Percentiles rank a stretch among this genome's conserved stretches.
These are phyloP conservation scores for Venturiaceae sp. DNA, from an alignment of 2,329 filamentous ascomycete species.

Conservation along the genomic window DNA sequence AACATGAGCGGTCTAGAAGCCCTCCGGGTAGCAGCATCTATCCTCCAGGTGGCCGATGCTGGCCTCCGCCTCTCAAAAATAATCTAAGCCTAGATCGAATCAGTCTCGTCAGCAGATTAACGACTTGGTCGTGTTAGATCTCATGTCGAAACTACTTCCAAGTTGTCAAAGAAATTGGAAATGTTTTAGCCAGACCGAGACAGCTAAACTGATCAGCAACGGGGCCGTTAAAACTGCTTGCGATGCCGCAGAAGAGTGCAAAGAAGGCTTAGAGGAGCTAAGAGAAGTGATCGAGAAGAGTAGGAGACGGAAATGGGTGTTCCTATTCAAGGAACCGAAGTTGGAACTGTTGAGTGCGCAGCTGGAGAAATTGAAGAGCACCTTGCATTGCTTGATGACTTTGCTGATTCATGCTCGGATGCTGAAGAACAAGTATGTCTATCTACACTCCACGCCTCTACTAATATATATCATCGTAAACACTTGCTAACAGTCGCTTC, in stretches of 20 bases:
- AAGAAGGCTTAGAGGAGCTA: neutral
- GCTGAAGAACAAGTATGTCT: neutral
- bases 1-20: neutral
- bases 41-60: neutral
- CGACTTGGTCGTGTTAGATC: neutral
- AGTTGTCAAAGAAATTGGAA: neutral
- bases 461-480: no score
- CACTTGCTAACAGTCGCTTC: no score
- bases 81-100: no score
- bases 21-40: neutral
- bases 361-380: slow-evolving; percentile 4
- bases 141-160: neutral
- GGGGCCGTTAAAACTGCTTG: neutral
- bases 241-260: neutral
- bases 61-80: neutral
- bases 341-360: neutral
- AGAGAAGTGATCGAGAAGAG: neutral
- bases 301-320: neutral
- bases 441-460: no score
- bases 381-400: slow-evolving; percentile 11
- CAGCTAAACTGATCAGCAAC: neutral
- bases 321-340: neutral
- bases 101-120: no score
- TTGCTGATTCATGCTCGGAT: slow-evolving; percentile 8
- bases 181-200: neutral